Evolutionary conservation across 164 flowering plant genomes (phyloP), one percentile per base, ranked within the genome.

Genomic region (Vitis vinifera): DNA sequence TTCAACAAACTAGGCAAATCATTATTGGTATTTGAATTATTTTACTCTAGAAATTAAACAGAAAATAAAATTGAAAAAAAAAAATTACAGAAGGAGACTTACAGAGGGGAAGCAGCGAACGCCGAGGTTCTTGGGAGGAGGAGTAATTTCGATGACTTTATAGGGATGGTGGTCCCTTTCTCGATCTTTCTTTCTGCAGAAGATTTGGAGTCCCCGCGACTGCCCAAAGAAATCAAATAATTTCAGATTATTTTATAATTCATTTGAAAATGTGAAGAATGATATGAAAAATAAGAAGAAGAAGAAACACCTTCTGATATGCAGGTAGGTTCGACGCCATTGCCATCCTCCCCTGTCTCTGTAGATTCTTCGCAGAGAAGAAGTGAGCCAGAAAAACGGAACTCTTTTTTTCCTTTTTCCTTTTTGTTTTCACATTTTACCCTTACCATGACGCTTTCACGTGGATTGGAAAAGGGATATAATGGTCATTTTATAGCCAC

Each of bases 121-220:
- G 78, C 97, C 97, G n/a, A 94, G 92, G 75, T 71, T 83, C 79
- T 83, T 90, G 49, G 97, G 93, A 9, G 94, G 97, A 63, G 98
- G 97, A 4, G 97, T 85, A 56, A 91, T 87, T 79, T 88, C 96
- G 37, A 90, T 81, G 67, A 90, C 98, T 79, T 94, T 91, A 72
- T 88, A 91, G 9, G 94, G 97, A 64, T 79, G 68, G 67, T 60
- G 59, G 12, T 88, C 88, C 64, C 83, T 64, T 2, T 76, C 80
- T 69, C 82, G 80, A 53, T 88, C 90, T 70, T 80, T 91, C 84
- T 78, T 89, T 52, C 85, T 81, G 80, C 93, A 89, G 13, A 69
- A 52, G 48, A 91, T 74, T 59, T 78, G 84, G 31, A 82, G 68
- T 50, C 69, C 71, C 75, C 70, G 78, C 55, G 74, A 31, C 85